Base-by-base conservation (phyloP, 148 eudicot species). In the Rhododendron simsii region DNA sequence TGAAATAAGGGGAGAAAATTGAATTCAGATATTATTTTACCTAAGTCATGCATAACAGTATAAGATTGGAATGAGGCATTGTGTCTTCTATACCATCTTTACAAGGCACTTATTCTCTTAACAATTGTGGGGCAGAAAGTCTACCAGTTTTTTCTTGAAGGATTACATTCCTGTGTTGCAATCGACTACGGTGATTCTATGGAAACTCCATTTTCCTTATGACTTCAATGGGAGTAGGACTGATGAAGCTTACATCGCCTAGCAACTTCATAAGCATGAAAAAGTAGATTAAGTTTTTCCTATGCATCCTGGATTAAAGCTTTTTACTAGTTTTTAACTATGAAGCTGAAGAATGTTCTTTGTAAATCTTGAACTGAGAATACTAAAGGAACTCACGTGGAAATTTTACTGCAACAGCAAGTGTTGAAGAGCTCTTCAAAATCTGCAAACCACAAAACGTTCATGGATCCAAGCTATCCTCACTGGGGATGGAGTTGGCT, bases 361-460 rank as follows among this genome's bases (percentile, higher is more conserved):
- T 45, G 16, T 18, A 23, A n/a, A 82, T 50, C n/a, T 80, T 73
- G 85, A 80, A 33, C 35, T 33, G 35, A 33, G 35, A 33, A 23
- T 14, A 61, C 9, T 16, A 9, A 14, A 16, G 23, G 26, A 45
- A 28, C 57, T 85, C 18, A 5, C 65, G 51, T 48, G 26, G 45
- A 21, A 57, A 48, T 61, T 15, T 83, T 84, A 67, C 21, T 78
- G 41, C 55, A 74, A 83, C 94, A 94, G 93, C 93, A 92, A 89
- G 80, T 88, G 33, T 90, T 91, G 92, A 95, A 91, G 93, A 93
- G 90, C 88, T 55, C 86, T 37, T 83, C 91, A 71, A 93, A 89
- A 88, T 83, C 92, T 20, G 84, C 93, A 39, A 92, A 93, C 74
- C 92, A 92, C 74, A 92, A 91, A 16, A 93, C 98, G 61, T 91